Evolutionary conservation across 2,329 filamentous ascomycete genomes (phyloP), one percentile per base, ranked within the genome.

Genomic region (Talaromyces sp.): DNA sequence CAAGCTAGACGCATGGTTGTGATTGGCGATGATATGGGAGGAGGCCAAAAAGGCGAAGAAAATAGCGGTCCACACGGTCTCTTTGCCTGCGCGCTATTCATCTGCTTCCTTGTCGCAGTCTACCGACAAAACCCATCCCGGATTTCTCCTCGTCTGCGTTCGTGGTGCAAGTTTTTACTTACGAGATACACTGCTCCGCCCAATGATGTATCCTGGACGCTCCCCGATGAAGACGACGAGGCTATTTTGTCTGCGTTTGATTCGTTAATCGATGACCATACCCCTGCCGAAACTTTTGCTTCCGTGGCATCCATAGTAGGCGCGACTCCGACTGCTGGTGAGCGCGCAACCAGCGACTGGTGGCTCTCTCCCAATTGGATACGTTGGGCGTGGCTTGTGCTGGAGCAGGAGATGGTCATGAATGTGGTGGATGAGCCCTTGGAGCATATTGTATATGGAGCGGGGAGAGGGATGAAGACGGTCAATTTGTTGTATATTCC

Each of bases 351-450:
- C n/a, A 65, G 65, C n/a, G 67, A 67, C 56, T 72, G 69, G 65
- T 77, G 75, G 75, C 63, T 77, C 32, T 71, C 73, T 30, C 65
- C 71, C 7, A 71, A 74, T 22, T 74, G 72, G 72, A 19, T 80
- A 54, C 74, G 76, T 53, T 80, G 78, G 78, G 74, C 75, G 27
- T 79, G 76, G 72, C 72, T 73, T 62, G 70, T 78, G 51, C 70
- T 70, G 47, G 72, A 77, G 56, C 72, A 77, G 47, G 77, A 80
- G 62, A 69, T 67, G 56, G 70, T 78, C 33, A 68, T 77, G 49
- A 69, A 72, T 58, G 66, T 72, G 28, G 70, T 73, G 0, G 70
- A 72, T 55, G 69, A 76, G 58, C 73, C 75, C 28, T 62, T 78
- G 42, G 61, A 65, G 17, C 63, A 75, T 56, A 62, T 77, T 19